Evolutionary conservation across 164 flowering plant species (phyloP), one percentile per base, ranked within the genome.

Genomic region (Warburgia ugandensis): DNA sequence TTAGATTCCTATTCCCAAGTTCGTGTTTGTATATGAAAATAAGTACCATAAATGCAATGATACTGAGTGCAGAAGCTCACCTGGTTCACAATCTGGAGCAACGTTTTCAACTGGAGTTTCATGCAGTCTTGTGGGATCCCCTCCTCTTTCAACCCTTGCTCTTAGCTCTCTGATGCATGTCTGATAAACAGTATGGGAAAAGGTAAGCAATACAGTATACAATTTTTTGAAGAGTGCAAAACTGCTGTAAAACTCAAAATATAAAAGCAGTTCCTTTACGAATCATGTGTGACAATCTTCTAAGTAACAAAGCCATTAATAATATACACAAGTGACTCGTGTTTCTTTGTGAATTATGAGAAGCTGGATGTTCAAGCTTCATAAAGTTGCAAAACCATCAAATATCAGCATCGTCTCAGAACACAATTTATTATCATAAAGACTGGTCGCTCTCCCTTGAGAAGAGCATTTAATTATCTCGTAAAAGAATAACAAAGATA

Each of bases 51-150:
- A 13, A 16, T 49, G 19, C 9, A 32, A 36, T 29, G 42, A 22
- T 21, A 39, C 13, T 23, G 32, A 6, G 20, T 3, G 36, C 9
- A 44, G 2, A 25, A 29, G n/a, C 28, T 9, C 68, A 83, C 95
- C 95, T 73, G 76, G 77, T 41, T 71, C 77, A 52, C 53, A 29
- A 56, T 52, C 36, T 54, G 63, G 54, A 44, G 8, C 62, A 37
- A 68, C 68, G 33, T 49, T 51, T 49, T 71, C 81, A 54, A 51
- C 66, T 39, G 74, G 67, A 16, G 63, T 50, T 57, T 77, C 83
- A 37, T 68, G 81, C 64, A 80, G 68, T 66, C 81, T 84, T 49
- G 87, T 70, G n/a, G 85, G 84, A 70, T 89, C 95, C 46, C 86
- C 92, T 45, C 97, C 97, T 50, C 66, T 73, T 17, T 80, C 79